Evolutionary conservation across 2,329 filamentous ascomycete genomes (phyloP), one percentile per base, ranked within the genome.

Genomic region (Alternaria sp.): DNA sequence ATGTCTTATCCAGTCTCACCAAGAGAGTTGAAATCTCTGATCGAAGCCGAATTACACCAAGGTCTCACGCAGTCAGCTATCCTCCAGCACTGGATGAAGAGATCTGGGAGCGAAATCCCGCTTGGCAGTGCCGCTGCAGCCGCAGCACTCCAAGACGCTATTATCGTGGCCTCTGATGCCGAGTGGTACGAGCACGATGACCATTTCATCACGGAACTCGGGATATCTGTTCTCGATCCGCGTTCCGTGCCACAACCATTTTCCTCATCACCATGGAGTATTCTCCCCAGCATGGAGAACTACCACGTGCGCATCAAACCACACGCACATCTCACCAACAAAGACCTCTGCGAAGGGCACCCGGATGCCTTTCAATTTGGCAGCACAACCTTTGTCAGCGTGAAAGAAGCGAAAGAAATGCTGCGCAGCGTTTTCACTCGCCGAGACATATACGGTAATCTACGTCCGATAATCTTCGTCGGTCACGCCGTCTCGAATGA

Each of bases 401-500:
- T 49, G 5, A 7, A 54, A 1, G 60, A 70, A 32, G 65, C 62
- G 1, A 45, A n/a, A 15, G 13, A 46, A 2, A 43, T 67, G 25
- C 60, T 74, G 3, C n/a, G 45, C 2, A 11, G 59, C 1, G 8
- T 46, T 3, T 68, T 74, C 19, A 11, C 45, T 4, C 59, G 60
- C 1, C 47, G 17, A 10, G 46, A 58, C 17, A 12, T 26, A 2
- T 17, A 36, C 13, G 40, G 49, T 0, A n/a, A 30, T 2, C 43
- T 43, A 1, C 63, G 66, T 2, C 69, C 68, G 0, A 47, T 73
- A 17, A 66, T 74, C 2, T 67, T 74, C 49, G n/a, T 74, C 0
- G 72, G 72, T 6, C 70, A 74, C 19, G 72, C 66, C 5, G 54
- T 72, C 0, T 59, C 61, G 3, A 69, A 69, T 17, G 69, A 74